A percentile compares a stretch with the other conserved stretches of the same genome.
phyloP scores from a whole-genome alignment of 2,329 filamentous ascomycete genomes.

The Phialophora expanda region DNA sequence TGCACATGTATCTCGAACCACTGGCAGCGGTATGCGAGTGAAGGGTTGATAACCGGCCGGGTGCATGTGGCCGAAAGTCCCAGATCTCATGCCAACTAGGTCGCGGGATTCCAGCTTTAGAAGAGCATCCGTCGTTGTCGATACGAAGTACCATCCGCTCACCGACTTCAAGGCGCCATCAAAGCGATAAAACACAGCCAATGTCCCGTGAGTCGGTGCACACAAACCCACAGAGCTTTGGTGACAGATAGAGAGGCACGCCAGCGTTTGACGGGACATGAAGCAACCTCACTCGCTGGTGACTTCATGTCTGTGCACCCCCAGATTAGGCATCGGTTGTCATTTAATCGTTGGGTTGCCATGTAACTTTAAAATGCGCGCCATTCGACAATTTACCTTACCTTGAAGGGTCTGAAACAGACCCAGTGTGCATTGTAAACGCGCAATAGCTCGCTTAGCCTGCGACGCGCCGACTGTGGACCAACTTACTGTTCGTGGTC shows the following conservation, averaged over 20 bases:
- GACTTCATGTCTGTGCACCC: neutral
- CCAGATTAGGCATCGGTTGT: neutral
- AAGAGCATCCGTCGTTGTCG: neutral
- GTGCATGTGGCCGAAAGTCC: neutral
- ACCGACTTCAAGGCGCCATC: slow-evolving; percentile 1
- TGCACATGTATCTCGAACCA: neutral
- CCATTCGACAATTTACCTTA: neutral
- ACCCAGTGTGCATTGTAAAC: slow-evolving; percentile 8
- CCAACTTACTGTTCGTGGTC: neutral
- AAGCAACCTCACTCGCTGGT: neutral
- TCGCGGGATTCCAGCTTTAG: neutral
- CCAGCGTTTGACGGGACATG: neutral
- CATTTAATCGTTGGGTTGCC: neutral
- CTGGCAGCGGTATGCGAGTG: neutral
- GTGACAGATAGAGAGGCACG: neutral
- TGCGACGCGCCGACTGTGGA: neutral
- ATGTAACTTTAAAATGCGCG: neutral
- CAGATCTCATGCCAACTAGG: neutral
- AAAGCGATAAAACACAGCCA: neutral
- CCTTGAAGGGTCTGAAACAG: slow-evolving; percentile 16
- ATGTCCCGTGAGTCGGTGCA: neutral
- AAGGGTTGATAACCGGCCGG: neutral
- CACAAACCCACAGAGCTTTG: slow-evolving; percentile 1
- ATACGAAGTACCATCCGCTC: slow-evolving; percentile 1
- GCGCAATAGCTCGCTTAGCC: neutral